These are phyloP conservation scores for Backusella mclennaniae DNA, from an alignment of 192 early-diverging fungal species.

Conservation along the genomic window DNA sequence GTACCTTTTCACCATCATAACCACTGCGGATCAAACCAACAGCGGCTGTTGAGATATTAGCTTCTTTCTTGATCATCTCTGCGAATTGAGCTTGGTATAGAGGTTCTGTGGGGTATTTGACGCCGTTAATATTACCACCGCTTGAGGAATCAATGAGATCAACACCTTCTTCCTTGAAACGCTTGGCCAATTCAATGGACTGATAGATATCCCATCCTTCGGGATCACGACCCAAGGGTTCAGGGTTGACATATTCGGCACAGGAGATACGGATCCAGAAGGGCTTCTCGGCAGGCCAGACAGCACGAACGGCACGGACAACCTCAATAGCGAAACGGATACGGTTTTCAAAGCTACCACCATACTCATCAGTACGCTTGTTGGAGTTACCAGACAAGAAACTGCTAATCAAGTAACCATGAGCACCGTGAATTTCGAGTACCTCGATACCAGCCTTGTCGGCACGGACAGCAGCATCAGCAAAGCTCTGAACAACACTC, in stretches of 20 bases:
- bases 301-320: conserved; percentile 51
- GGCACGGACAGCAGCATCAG: conserved; percentile 64
- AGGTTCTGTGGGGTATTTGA: conserved; percentile 13
- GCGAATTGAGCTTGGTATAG: conserved; percentile 80
- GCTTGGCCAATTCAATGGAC: conserved; percentile 56
- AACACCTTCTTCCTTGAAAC: conserved; percentile 65
- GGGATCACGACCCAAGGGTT: conserved; percentile 33
- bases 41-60: conserved; percentile 55
- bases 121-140: conserved; percentile 55
- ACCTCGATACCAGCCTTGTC: conserved; percentile 57
- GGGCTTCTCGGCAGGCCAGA: conserved; percentile 79
- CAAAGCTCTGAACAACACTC: conserved; percentile 59
- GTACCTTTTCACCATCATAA: conserved; percentile 65
- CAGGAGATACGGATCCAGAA: conserved; percentile 81
- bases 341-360: conserved; percentile 89
- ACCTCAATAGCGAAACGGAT: conserved; percentile 73
- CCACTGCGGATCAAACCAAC: conserved; percentile 73
- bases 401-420: conserved; percentile 80
- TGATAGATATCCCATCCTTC: conserved; percentile 77
- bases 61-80: conserved; percentile 54
- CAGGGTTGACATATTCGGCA: conserved; percentile 65
- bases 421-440: conserved; percentile 59
- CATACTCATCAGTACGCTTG: conserved; percentile 86
- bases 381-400: conserved; percentile 85
- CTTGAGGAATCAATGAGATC: conserved; percentile 84